phyloP scores from a whole-genome alignment of 495 filamentous ascomycete species.

The Neurospora sp. region DNA sequence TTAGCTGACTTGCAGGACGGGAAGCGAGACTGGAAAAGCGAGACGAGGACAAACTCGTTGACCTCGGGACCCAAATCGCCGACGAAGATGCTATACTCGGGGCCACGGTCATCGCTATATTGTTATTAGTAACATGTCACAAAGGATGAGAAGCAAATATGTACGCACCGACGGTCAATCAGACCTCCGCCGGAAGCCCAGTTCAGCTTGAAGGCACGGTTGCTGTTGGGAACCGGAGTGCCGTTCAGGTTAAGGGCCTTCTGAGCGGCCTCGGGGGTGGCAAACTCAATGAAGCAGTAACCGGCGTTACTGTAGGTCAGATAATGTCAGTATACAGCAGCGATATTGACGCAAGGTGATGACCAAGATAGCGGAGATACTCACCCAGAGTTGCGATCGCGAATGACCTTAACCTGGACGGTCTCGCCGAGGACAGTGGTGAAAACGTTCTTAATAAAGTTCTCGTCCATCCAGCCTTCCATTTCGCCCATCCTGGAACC shows the following conservation, averaged over 20 bases:
- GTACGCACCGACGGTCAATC: slow-evolving; percentile 74
- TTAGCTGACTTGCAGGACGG: slow-evolving; percentile 98
- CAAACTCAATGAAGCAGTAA: slow-evolving; percentile 97
- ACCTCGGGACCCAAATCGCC: slow-evolving; percentile 97
- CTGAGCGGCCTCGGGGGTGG: slow-evolving; percentile 69
- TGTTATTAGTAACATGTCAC: slow-evolving; percentile 13
- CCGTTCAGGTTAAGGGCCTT: slow-evolving; percentile 89
- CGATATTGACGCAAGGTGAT: neutral
- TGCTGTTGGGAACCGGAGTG: slow-evolving; percentile 83
- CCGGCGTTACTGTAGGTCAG: slow-evolving; percentile 68
- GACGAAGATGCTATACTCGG: slow-evolving; percentile 95
- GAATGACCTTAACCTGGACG: slow-evolving; percentile 99
- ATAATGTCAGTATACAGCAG: neutral
- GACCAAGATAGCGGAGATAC: slow-evolving; percentile 20
- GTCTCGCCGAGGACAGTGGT: slow-evolving; percentile 73
- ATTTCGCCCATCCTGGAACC: slow-evolving; percentile 92
- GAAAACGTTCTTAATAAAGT: slow-evolving; percentile 92
- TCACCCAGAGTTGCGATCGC: slow-evolving; percentile 98
- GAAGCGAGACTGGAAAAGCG: slow-evolving; percentile 92
- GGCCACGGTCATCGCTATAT: slow-evolving; percentile 81
- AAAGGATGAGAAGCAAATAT: neutral
- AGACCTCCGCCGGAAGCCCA: slow-evolving; percentile 97
- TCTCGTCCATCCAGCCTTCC: slow-evolving; percentile 98
- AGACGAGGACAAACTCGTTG: slow-evolving; percentile 95
- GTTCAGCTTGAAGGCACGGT: slow-evolving; percentile 95